Percentiles rank a stretch among this genome's conserved stretches.
phyloP scores from a whole-genome alignment of 495 filamentous ascomycete species.

The Penicillium desertorum region DNA sequence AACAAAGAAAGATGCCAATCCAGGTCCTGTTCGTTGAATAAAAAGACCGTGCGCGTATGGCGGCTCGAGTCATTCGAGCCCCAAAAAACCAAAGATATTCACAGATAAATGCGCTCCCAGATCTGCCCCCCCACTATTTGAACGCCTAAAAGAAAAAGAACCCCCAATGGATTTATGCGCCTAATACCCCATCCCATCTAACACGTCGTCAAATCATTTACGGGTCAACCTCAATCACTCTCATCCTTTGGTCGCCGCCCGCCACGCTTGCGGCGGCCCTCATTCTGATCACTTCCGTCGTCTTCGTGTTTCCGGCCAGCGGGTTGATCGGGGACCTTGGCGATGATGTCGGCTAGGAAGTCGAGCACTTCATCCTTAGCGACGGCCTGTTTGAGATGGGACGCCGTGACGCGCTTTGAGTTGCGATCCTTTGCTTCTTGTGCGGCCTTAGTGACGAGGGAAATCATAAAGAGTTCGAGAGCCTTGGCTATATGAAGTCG shows the following conservation, averaged over 20 bases:
- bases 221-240: slow-evolving; percentile 31
- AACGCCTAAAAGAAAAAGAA: slow-evolving; percentile 26
- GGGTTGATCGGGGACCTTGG: slow-evolving; percentile 75
- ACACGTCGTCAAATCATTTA: slow-evolving; percentile 25
- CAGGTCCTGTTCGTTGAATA: neutral
- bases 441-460: slow-evolving; percentile 81
- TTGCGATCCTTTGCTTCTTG: slow-evolving; percentile 75
- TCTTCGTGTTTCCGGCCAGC: slow-evolving; percentile 54
- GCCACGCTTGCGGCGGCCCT: slow-evolving; percentile 49
- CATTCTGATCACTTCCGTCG: slow-evolving; percentile 49
- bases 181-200: slow-evolving; percentile 27
- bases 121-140: slow-evolving; percentile 33
- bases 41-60: neutral
- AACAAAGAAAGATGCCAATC: neutral
- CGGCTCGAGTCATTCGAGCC: slow-evolving; percentile 2
- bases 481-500: slow-evolving; percentile 62
- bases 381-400: slow-evolving; percentile 88
- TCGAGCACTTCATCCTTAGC: slow-evolving; percentile 85
- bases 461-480: slow-evolving; percentile 95
- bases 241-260: slow-evolving; percentile 50
- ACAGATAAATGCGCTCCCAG: slow-evolving; percentile 38
- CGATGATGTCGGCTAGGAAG: slow-evolving; percentile 88
- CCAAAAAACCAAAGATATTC: slow-evolving; percentile 25
- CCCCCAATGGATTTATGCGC: slow-evolving; percentile 23
- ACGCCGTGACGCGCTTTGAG: slow-evolving; percentile 84